Evolutionary conservation across 768 basidiomycete genomes (phyloP).

Genomic region (Termitomyces bulborhizus): DNA sequence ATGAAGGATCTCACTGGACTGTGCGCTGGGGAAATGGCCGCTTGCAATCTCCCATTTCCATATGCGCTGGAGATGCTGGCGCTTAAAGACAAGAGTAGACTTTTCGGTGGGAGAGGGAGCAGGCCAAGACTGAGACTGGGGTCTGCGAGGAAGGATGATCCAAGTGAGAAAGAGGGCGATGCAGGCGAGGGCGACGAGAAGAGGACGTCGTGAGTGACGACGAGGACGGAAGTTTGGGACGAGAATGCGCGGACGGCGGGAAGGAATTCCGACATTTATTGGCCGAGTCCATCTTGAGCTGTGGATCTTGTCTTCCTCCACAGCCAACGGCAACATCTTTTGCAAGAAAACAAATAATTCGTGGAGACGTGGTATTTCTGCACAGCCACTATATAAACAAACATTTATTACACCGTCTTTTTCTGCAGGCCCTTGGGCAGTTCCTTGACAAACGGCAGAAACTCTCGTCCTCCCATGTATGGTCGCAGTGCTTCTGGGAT

Average conservation of each 20-base stretch:
- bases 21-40: slow-evolving; percentile 80
- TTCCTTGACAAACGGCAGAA: slow-evolving; percentile 78
- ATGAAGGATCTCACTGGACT: slow-evolving; percentile 36
- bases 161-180: slow-evolving; percentile 37
- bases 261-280: slow-evolving; percentile 48
- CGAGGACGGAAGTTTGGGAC: slow-evolving; percentile 51
- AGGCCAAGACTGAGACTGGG: too few species aligned
- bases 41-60: slow-evolving; percentile 93
- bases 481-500: slow-evolving; percentile 88
- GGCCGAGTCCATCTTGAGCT: slow-evolving; percentile 46
- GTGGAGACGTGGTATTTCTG: slow-evolving; percentile 13
- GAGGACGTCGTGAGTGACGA: slow-evolving; percentile 47
- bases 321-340: slow-evolving; percentile 27
- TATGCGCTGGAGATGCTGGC: slow-evolving; percentile 73
- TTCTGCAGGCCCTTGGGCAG: slow-evolving; percentile 20
- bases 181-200: slow-evolving; percentile 46
- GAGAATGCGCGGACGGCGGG: slow-evolving; percentile 52
- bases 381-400: slow-evolving; percentile 16
- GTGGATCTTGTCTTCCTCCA: slow-evolving; percentile 39
- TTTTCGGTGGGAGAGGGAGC: slow-evolving; percentile 27
- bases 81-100: slow-evolving; percentile 64
- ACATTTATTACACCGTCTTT: slow-evolving; percentile 32
- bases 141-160: slow-evolving; percentile 23
- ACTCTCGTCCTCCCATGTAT: slow-evolving; percentile 95
- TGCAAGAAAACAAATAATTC: too few species aligned